phyloP scores from a whole-genome alignment of 2,329 filamentous ascomycete species.

The Fusarium buharicum region DNA sequence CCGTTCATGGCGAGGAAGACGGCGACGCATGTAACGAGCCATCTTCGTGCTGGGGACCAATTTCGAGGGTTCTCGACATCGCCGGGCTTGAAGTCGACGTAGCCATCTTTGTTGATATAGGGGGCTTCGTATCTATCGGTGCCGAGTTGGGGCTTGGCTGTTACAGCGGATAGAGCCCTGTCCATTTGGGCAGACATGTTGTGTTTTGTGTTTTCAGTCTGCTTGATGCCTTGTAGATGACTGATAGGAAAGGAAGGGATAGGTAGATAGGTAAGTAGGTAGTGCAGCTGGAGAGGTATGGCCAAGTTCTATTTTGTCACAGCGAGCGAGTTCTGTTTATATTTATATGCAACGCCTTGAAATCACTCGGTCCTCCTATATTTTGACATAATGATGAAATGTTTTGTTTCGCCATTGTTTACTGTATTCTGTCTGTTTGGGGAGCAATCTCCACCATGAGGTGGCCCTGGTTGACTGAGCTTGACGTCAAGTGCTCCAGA shows the following conservation, averaged over 20 bases:
- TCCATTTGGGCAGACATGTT: neutral
- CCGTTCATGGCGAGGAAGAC: slow-evolving; percentile 65
- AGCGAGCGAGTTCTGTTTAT: neutral
- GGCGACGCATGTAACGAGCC: slow-evolving; percentile 54
- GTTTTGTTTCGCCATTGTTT: neutral
- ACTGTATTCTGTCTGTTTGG: neutral
- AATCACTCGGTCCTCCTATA: neutral
- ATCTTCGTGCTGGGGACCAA: slow-evolving; percentile 56
- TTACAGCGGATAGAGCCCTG: slow-evolving; percentile 6
- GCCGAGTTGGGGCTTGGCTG: slow-evolving; percentile 9
- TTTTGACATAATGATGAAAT: slow-evolving; percentile 15
- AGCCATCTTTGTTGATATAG: slow-evolving; percentile 60
- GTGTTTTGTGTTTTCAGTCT: neutral
- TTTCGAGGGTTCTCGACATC: slow-evolving; percentile 64
- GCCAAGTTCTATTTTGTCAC: neutral
- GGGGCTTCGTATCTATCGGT: slow-evolving; percentile 44
- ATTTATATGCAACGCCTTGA: slow-evolving; percentile 15
- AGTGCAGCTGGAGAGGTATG: slow-evolving; percentile 2
- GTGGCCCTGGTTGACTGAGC: slow-evolving; percentile 6
- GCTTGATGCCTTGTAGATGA: neutral
- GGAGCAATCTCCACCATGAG: slow-evolving; percentile 5
- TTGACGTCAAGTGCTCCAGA: slow-evolving; percentile 33
- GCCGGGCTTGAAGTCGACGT: slow-evolving; percentile 60
- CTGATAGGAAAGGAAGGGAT: neutral
- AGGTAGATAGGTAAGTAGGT: neutral